Conservation (phyloP, 225 moss, liverwort and hornwort genomes). For the Physcomitrellopsis africana region DNA sequence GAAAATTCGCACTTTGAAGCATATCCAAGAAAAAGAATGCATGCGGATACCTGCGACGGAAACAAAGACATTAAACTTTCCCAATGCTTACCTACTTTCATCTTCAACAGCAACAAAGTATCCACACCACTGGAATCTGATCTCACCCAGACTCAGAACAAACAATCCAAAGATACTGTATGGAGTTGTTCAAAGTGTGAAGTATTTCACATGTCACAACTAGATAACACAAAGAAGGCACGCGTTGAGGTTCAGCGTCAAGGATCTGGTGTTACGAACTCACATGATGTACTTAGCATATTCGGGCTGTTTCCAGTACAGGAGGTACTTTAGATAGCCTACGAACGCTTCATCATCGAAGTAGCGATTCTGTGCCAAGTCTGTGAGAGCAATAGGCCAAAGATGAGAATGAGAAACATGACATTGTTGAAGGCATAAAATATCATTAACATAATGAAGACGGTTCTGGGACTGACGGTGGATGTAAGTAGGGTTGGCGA, state of each 20-base stretch:
- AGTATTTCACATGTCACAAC: background rate
- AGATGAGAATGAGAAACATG: constrained; percentile 25
- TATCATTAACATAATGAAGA: constrained; percentile 5
- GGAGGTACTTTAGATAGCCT: constrained; percentile 86
- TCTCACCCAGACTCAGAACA: background rate
- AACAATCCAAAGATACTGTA: background rate
- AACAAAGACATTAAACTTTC: constrained; percentile 9
- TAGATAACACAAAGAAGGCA: constrained; percentile 7
- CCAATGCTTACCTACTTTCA: background rate
- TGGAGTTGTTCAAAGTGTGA: background rate
- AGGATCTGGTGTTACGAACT: constrained; percentile 22
- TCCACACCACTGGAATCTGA: constrained; percentile 22
- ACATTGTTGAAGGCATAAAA: background rate
- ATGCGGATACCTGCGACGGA: constrained; percentile 79
- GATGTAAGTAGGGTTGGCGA: constrained; percentile 95
- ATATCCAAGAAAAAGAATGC: constrained; percentile 87
- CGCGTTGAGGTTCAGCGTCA: background rate
- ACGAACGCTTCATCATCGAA: constrained; percentile 94
- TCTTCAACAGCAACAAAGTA: constrained; percentile 13
- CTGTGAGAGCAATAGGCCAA: constrained; percentile 40
- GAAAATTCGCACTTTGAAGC: constrained; percentile 89
- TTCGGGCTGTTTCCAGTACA: constrained; percentile 83
- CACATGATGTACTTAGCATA: constrained; percentile 94
- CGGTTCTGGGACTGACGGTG: constrained; percentile 59
- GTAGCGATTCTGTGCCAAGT: constrained; percentile 93